phyloP scores from a whole-genome alignment of 192 early-diverging fungal genomes.

The Coemansia sp. region DNA sequence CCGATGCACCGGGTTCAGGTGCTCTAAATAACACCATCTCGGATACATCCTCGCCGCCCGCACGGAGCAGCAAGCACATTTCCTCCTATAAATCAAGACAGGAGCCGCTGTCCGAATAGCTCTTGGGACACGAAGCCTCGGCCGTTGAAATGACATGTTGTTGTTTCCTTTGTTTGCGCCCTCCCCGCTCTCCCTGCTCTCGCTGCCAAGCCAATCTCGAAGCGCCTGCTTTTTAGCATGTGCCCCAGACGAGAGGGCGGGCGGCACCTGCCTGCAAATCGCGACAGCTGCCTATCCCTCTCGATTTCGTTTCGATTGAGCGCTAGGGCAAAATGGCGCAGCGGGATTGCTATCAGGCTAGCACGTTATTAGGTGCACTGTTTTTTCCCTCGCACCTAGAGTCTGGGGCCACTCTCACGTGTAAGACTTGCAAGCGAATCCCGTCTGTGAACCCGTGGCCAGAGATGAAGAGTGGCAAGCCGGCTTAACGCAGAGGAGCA shows the following conservation, averaged over 20 bases:
- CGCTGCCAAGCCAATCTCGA: neutral
- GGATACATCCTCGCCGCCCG: neutral
- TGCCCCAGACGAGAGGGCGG: neutral
- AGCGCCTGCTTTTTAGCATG: neutral
- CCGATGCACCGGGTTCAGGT: neutral
- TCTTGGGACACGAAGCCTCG: neutral
- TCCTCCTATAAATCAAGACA: slow-evolving; percentile 4
- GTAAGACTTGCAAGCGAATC: neutral
- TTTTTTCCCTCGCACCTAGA: neutral
- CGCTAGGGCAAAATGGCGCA: neutral
- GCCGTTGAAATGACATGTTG: neutral
- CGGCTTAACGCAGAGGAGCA: neutral
- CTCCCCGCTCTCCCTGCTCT: neutral
- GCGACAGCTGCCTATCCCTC: neutral
- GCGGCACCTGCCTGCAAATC: neutral
- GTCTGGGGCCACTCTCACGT: slow-evolving; percentile 2
- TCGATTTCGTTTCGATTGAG: neutral
- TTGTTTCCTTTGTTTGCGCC: neutral
- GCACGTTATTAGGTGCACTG: neutral
- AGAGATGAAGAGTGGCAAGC: neutral
- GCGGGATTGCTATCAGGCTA: neutral
- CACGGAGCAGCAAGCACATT: neutral
- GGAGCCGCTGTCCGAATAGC: neutral
- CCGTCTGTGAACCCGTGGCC: slow-evolving; percentile 7
- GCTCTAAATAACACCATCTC: neutral